Conservation (phyloP, 345 rosid genomes). For the Corchorus olitorius region DNA sequence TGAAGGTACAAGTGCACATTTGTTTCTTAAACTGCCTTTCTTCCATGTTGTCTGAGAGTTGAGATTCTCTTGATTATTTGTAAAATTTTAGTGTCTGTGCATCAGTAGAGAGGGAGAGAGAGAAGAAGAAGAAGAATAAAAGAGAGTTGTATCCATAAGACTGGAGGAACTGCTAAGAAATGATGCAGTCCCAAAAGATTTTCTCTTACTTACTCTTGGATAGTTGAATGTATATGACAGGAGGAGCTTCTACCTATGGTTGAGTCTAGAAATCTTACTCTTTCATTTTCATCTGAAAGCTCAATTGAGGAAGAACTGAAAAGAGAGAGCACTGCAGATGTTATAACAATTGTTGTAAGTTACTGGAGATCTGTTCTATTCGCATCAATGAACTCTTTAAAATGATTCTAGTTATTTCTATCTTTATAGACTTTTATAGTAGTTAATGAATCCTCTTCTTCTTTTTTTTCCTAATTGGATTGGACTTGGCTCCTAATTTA, state of each 20-base stretch:
- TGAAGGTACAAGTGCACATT: slow-evolving; percentile 59
- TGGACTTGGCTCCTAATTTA: neutral
- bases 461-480: slow-evolving; percentile 8
- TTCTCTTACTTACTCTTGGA: slow-evolving; percentile 12
- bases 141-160: neutral
- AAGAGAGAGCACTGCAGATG: slow-evolving; percentile 95
- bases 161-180: neutral
- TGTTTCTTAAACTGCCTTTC: slow-evolving; percentile 5
- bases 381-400: slow-evolving; percentile 13
- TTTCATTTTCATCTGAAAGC: slow-evolving; percentile 95
- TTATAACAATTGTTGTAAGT: slow-evolving; percentile 76
- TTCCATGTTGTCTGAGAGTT: neutral
- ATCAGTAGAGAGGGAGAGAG: too few relatives aligned
- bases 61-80: slow-evolving; percentile 9
- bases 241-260: slow-evolving; percentile 72
- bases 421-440: neutral
- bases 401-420: slow-evolving; percentile 9
- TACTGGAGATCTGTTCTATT: slow-evolving; percentile 3
- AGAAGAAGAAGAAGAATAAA: too few relatives aligned
- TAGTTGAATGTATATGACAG: slow-evolving; percentile 38
- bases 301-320: slow-evolving; percentile 96
- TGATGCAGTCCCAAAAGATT: neutral
- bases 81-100: neutral
- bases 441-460: neutral
- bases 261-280: slow-evolving; percentile 73